Conservation (phyloP, 2,329 filamentous ascomycete genomes). For the Chaetomium strumarium region DNA sequence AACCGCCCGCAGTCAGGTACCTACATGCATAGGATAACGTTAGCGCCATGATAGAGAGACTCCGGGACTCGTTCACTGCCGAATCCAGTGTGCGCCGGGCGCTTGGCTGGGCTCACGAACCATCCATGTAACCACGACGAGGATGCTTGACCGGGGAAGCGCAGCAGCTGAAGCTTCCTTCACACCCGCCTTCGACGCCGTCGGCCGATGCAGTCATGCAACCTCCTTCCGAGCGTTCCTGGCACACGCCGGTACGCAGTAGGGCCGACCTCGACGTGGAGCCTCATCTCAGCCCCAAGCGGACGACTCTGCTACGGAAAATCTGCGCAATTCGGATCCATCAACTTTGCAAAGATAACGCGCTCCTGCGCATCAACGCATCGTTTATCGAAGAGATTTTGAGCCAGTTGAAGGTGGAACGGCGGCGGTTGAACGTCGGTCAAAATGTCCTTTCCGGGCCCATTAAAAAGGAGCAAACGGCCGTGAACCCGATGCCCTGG, state of each 20-base stretch:
- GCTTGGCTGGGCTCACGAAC: neutral
- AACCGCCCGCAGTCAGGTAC: neutral
- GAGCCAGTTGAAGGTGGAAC: neutral
- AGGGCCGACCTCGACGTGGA: neutral
- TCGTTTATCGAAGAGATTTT: neutral
- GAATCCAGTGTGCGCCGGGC: neutral
- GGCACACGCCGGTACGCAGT: neutral
- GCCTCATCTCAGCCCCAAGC: neutral
- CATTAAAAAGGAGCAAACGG: slow-evolving; percentile 11
- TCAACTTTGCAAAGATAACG: neutral
- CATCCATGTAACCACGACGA: neutral
- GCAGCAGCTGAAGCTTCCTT: neutral
- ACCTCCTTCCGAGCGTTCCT: neutral
- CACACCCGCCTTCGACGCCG: too few species aligned
- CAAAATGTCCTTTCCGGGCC: slow-evolving; percentile 4
- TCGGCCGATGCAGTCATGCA: too few species aligned
- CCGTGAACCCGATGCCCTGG: slow-evolving; percentile 10
- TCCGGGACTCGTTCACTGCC: neutral
- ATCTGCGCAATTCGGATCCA: neutral
- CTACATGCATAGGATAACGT: too few species aligned
- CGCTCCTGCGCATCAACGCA: neutral
- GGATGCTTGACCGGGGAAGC: neutral
- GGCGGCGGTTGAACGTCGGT: slow-evolving; percentile 12
- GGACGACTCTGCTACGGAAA: too few species aligned
- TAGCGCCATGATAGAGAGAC: slow-evolving; percentile 1